These are phyloP conservation scores for sunflower (Helianthus annuus) DNA, from an alignment of 129 eudicot species.

Conservation along the genomic window HanXRQr2.0-SUNRISE NC_035445.2:134746045-134746544, in stretches of 20 bases:
- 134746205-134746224: constrained; percentile 77
- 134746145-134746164: constrained; percentile 61
- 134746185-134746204: constrained; percentile 66
- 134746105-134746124: constrained; percentile 74
- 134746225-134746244: constrained; percentile 56
- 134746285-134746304: background rate
- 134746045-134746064: constrained; percentile 95
- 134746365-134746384: constrained; percentile 11
- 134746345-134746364: background rate
- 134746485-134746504: constrained; percentile 47
- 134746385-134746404: background rate
- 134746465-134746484: constrained; percentile 59
- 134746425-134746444: background rate
- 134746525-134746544: constrained; percentile 61
- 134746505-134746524: constrained; percentile 57
- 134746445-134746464: constrained; percentile 68
- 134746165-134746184: constrained; percentile 66
- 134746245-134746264: background rate
- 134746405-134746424: background rate
- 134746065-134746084: constrained; percentile 94
- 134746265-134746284: constrained; percentile 2
- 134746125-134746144: constrained; percentile 62
- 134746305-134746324: background rate
- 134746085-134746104: constrained; percentile 88
- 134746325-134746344: background rate